Evolutionary conservation across 768 basidiomycete genomes (phyloP).

Genomic region (Pulveroboletus sp.): DNA sequence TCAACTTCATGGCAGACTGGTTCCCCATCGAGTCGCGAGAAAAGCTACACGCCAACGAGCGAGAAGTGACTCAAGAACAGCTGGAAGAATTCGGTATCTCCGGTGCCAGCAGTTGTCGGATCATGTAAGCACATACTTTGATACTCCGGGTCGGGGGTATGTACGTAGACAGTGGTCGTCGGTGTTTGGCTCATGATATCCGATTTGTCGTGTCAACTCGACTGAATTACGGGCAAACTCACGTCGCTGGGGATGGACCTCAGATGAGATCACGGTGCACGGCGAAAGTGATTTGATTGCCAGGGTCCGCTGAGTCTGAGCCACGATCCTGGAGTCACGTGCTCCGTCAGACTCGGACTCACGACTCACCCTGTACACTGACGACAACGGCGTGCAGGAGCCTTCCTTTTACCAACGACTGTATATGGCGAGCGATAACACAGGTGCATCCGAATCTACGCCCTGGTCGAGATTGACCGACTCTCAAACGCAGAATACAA

Average conservation of each 20-base stretch:
- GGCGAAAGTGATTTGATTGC: not conserved
- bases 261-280: not conserved
- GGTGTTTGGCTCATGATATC: no score
- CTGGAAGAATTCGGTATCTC: constrained; percentile 57
- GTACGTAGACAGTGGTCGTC: no score
- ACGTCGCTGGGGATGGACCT: not conserved
- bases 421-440: constrained; percentile 40
- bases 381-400: no score
- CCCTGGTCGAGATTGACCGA: constrained; percentile 2
- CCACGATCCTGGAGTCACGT: no score
- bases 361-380: no score
- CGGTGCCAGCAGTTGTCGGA: constrained; percentile 30
- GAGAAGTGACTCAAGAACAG: constrained; percentile 68
- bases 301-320: no score
- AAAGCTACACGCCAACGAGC: constrained; percentile 72
- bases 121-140: constrained; percentile 33
- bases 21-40: constrained; percentile 78
- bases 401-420: no score
- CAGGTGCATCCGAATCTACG: constrained; percentile 31
- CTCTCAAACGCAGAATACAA: constrained; percentile 68
- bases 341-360: no score
- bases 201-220: not conserved
- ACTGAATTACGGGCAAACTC: not conserved
- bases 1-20: constrained; percentile 89
- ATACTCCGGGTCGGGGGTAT: not conserved